These are phyloP conservation scores for Medicago truncatula DNA, from an alignment of 306 rosid species.

Conservation along the genomic window DNA sequence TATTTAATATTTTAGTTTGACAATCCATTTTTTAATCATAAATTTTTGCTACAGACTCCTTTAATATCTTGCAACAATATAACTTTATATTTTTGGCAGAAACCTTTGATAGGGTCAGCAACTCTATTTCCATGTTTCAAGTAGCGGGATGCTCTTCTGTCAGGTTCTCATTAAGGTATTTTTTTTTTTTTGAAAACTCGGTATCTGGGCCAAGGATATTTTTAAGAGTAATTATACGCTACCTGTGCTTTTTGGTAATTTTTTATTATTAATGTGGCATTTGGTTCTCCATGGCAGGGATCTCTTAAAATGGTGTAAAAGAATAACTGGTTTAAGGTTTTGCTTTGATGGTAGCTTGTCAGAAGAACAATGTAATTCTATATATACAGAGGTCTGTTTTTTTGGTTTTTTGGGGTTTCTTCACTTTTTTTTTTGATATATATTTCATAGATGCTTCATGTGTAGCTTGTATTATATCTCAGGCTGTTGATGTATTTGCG, in stretches of 20 bases:
- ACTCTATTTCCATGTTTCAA: conserved; percentile 49
- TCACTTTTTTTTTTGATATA: not conserved
- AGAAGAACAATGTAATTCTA: conserved; percentile 53
- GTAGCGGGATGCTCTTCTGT: conserved; percentile 59
- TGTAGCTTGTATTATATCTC: conserved; percentile 40
- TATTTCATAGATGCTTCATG: conserved; percentile 17
- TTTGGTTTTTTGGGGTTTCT: not conserved
- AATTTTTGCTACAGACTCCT: not conserved
- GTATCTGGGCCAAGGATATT: conserved; percentile 43
- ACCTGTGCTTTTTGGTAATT: not conserved
- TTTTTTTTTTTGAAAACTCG: too few relatives aligned
- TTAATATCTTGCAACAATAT: conserved; percentile 9
- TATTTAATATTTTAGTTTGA: not conserved
- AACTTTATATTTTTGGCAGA: conserved; percentile 50
- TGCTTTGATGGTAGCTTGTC: conserved; percentile 59
- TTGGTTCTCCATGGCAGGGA: conserved; percentile 64
- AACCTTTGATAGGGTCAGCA: conserved; percentile 67
- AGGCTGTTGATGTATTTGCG: conserved; percentile 94
- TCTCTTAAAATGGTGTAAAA: conserved; percentile 96
- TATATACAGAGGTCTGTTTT: conserved; percentile 75
- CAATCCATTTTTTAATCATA: conserved; percentile 1
- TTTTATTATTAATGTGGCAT: conserved; percentile 3
- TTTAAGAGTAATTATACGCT: conserved; percentile 21
- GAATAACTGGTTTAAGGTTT: conserved; percentile 66
- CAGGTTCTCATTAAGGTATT: conserved; percentile 81